phyloP scores from a whole-genome alignment of 2,329 filamentous ascomycete species.

The Polychaeton citri region DNA sequence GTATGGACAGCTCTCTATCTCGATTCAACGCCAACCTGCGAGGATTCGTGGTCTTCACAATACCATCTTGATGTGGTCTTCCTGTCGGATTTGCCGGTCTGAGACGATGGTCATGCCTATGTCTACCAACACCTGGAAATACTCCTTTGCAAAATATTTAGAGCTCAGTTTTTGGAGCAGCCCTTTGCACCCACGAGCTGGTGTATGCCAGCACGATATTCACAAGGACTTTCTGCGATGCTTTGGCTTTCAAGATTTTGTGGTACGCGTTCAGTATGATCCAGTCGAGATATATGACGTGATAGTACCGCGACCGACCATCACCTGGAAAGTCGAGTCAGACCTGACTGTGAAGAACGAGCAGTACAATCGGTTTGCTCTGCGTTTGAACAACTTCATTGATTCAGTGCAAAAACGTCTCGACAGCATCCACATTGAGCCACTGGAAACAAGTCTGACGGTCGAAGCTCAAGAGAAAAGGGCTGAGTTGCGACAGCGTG shows the following conservation, averaged over 20 bases:
- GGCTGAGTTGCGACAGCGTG: constrained; percentile 61
- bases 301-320: constrained; percentile 73
- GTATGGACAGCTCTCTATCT: constrained; percentile 81
- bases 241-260: constrained; percentile 77
- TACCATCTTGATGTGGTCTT: constrained; percentile 94
- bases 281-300: constrained; percentile 87
- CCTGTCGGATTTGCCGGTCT: constrained; percentile 80
- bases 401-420: constrained; percentile 70
- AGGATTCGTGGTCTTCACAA: constrained; percentile 53
- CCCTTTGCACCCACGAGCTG: constrained; percentile 59
- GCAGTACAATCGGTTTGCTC: constrained; percentile 67
- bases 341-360: constrained; percentile 89
- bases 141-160: constrained; percentile 97
- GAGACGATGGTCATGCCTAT: constrained; percentile 83
- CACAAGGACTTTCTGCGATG: constrained; percentile 86
- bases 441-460: constrained; percentile 73
- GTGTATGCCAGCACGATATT: constrained; percentile 78
- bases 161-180: constrained; percentile 94
- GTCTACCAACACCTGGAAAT: constrained; percentile 93
- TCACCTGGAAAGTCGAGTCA: constrained; percentile 97
- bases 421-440: constrained; percentile 81
- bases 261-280: constrained; percentile 83
- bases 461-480: constrained; percentile 73
- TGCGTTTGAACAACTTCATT: constrained; percentile 77
- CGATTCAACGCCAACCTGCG: constrained; percentile 63